These are phyloP conservation scores for Camelina sativa DNA, from an alignment of 345 rosid genomes.

Conservation along the genomic window DNA sequence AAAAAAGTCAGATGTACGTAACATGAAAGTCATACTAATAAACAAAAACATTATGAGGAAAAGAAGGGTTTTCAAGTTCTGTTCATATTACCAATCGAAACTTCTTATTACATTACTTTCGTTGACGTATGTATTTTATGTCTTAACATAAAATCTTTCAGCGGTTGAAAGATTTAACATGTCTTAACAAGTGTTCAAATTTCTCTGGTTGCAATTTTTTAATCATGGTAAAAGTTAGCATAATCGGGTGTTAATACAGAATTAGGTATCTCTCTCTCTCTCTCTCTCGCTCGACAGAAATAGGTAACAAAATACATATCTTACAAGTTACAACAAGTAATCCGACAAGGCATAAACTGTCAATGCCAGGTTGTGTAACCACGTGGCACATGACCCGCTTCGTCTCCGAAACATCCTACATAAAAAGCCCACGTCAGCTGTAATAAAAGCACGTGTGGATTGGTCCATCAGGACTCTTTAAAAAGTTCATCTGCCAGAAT, in stretches of 20 bases:
- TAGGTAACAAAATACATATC: constrained; percentile 13
- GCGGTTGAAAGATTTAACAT: too few species aligned
- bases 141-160: too few species aligned
- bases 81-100: constrained; percentile 18
- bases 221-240: neutral
- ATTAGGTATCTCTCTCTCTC: neutral
- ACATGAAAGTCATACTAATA: constrained; percentile 24
- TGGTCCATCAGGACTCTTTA: constrained; percentile 23
- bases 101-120: neutral
- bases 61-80: neutral
- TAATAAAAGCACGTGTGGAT: constrained; percentile 37
- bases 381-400: constrained; percentile 32
- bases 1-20: constrained; percentile 19
- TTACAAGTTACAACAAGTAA: constrained; percentile 5
- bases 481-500: constrained; percentile 34
- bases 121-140: neutral
- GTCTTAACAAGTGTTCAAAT: too few species aligned
- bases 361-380: constrained; percentile 32
- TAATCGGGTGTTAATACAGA: neutral
- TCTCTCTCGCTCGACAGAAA: neutral
- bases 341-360: constrained; percentile 36
- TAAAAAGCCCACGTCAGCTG: constrained; percentile 33
- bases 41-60: neutral
- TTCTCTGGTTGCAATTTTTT: too few species aligned
- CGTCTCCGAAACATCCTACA: constrained; percentile 40